These are phyloP conservation scores for Vararia minispora DNA, from an alignment of 768 basidiomycete genomes.

Conservation along the genomic window DNA sequence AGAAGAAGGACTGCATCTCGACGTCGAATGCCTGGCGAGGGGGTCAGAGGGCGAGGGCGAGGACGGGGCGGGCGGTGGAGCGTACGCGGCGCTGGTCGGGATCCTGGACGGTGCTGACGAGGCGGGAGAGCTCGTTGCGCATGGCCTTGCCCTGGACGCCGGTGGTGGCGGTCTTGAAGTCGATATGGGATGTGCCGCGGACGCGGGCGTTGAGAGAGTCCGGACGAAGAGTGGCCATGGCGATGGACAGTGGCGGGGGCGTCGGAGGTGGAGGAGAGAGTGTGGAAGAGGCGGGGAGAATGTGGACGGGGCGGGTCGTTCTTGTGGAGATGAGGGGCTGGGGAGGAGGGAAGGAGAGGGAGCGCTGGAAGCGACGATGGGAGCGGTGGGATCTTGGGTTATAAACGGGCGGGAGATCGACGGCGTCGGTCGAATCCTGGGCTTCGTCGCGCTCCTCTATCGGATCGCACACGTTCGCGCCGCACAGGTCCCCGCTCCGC, in stretches of 20 bases:
- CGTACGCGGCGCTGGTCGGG: conserved; percentile 70
- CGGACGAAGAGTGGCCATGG: conserved; percentile 44
- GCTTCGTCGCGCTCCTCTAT: too few species aligned
- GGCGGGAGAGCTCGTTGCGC: conserved; percentile 94
- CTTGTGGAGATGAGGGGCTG: conserved; percentile 4
- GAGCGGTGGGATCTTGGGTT: too few species aligned
- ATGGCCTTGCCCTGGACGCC: conserved; percentile 75
- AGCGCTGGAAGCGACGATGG: conserved; percentile 4
- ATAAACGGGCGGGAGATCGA: too few species aligned
- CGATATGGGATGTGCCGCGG: conserved; percentile 72
- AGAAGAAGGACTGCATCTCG: conserved; percentile 96
- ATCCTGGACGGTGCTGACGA: conserved; percentile 81
- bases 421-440: too few species aligned
- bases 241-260: conserved; percentile 27
- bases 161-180: conserved; percentile 92
- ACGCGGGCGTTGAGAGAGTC: conserved; percentile 64
- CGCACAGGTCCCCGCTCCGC: too few species aligned
- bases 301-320: conserved; percentile 5
- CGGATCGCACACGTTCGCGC: too few species aligned
- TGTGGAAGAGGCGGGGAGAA: conserved; percentile 13
- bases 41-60: conserved; percentile 1
- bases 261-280: conserved; percentile 8
- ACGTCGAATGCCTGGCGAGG: conserved; percentile 68
- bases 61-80: conserved; percentile 4
- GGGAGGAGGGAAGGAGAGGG: conserved; percentile 12